Evolutionary conservation across 2,329 filamentous ascomycete species (phyloP), one percentile per base, ranked within the genome.

Genomic region (Exophiala aquamarina): DNA sequence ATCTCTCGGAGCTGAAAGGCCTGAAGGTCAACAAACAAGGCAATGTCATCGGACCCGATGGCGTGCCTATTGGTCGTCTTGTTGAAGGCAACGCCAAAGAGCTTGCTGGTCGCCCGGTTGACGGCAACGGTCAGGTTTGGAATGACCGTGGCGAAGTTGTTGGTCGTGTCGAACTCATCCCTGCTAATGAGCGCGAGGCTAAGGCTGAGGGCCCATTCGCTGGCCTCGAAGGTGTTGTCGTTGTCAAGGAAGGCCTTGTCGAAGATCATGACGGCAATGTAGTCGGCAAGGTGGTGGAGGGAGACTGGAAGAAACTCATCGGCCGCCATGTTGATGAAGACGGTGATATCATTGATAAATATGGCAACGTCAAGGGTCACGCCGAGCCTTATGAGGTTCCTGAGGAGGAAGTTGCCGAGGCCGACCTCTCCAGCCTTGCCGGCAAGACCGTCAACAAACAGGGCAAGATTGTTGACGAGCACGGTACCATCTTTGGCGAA

Each of bases 271-370:
- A 95, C 76, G 87, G 86, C 28, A 82, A 87, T 53, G 75, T 86
- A 18, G 86, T 93, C 38, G 89, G 89, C 17, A 75, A 84, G 33
- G 76, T 92, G 31, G 73, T 78, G 3, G 79, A 82, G 37, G 89
- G 88, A 2, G 86, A 94, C 44, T 65, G 77, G 28, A 89, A 89
- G 75, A 72, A 75, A 41, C 77, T 94, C 1, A 80, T 84, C 29
- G 89, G 89, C 13, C 84, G 87, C 37, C 61, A 74, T 7, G 88
- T 93, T 14, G 89, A 93, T 47, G 84, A 89, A 52, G 88, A 94
- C 54, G 89, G 89, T 29, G 88, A 93, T 47, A 82, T 94, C 23
- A 75, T 87, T 46, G 89, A 93, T 72, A 83, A 82, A 65, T 90
- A 89, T 61, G 82, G 79, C 47, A 81, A 79, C 50, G 72, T 78